A percentile compares a stretch with the other conserved stretches of the same genome.
Evolutionary conservation across 306 rosid genomes (phyloP).

Genomic region (Fragaria nilgerrensis): DNA sequence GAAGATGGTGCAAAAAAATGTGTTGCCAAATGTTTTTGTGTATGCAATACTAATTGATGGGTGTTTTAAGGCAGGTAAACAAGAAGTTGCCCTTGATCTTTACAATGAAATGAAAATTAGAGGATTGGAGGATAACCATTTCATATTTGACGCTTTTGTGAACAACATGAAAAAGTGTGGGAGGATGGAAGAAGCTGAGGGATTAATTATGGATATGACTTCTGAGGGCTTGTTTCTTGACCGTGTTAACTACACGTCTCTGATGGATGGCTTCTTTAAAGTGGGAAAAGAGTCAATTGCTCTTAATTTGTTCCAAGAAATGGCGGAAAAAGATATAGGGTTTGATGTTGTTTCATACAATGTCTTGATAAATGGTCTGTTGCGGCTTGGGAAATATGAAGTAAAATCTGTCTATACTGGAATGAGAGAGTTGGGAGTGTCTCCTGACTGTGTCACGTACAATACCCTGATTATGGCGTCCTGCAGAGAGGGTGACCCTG

Average conservation of each 20-base stretch:
- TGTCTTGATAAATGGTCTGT: constrained; percentile 69
- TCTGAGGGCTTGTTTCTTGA: constrained; percentile 69
- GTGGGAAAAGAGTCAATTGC: constrained; percentile 63
- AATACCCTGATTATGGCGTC: constrained; percentile 64
- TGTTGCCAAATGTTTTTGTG: constrained; percentile 59
- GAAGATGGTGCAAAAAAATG: constrained; percentile 54
- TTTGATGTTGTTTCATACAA: constrained; percentile 84
- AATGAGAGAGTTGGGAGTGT: constrained; percentile 66
- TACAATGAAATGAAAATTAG: constrained; percentile 62
- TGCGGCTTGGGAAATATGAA: constrained; percentile 70
- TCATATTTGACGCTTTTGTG: constrained; percentile 66
- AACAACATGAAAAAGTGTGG: constrained; percentile 67
- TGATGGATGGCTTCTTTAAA: constrained; percentile 78
- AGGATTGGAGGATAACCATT: constrained; percentile 62
- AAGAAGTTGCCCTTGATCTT: constrained; percentile 54
- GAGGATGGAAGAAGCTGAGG: constrained; percentile 66
- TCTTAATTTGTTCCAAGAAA: constrained; percentile 64
- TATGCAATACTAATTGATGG: constrained; percentile 70
- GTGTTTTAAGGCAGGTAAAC: constrained; percentile 58
- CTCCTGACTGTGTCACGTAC: constrained; percentile 74
- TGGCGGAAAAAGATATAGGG: constrained; percentile 53
- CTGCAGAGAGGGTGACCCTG: constrained; percentile 56
- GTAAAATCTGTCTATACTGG: constrained; percentile 55
- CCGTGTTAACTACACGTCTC: constrained; percentile 65
- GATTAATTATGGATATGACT: constrained; percentile 49